These are phyloP conservation scores for Streptanthus diversifolius DNA, from an alignment of 345 rosid species.

Conservation along the genomic window DNA sequence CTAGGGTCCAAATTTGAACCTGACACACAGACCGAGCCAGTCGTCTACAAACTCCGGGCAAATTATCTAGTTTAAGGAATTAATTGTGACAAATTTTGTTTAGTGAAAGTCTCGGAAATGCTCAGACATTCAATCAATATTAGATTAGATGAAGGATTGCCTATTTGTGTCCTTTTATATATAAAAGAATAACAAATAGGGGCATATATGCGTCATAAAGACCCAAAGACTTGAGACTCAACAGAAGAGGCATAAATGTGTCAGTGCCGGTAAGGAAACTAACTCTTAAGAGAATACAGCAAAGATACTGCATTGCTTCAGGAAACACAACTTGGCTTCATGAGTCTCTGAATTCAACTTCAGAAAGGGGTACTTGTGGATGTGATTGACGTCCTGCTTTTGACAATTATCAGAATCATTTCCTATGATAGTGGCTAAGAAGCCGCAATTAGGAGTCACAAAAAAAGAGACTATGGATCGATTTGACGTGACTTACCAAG, in stretches of 20 bases:
- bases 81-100: background rate
- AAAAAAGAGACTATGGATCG: background rate
- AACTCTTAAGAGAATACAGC: background rate
- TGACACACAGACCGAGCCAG: background rate
- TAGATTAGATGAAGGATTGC: background rate
- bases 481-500: slow-evolving; percentile 50
- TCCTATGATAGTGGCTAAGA: background rate
- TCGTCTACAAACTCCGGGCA: background rate
- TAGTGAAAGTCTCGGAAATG: background rate
- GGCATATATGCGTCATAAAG: background rate
- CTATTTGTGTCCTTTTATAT: background rate
- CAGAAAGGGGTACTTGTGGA: background rate
- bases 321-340: background rate
- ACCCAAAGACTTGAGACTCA: background rate
- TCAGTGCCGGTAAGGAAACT: background rate
- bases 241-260: background rate
- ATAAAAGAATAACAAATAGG: background rate
- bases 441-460: background rate
- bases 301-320: slow-evolving; percentile 6
- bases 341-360: slow-evolving; percentile 17
- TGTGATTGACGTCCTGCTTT: slow-evolving; percentile 27
- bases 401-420: slow-evolving; percentile 7
- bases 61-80: background rate
- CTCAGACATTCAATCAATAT: background rate
- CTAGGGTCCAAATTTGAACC: background rate